Evolutionary conservation across 306 rosid genomes (phyloP).

Genomic region (Fragaria nilgerrensis): DNA sequence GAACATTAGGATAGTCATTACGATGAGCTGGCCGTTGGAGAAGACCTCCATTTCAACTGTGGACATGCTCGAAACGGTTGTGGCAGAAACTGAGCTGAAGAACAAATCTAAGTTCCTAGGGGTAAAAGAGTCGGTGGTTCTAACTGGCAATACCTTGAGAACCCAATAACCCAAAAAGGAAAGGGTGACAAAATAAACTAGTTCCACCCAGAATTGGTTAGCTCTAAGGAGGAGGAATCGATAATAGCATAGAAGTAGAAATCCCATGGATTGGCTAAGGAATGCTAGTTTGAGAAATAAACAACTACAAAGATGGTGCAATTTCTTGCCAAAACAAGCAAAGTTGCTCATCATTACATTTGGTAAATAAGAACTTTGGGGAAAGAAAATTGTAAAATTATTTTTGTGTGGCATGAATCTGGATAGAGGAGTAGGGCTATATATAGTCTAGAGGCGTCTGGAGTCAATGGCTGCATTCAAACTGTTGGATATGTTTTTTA

Average conservation of each 20-base stretch:
- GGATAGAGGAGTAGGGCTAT: not conserved
- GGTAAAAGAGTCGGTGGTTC: not conserved
- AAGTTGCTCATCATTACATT: not conserved
- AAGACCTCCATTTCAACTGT: slow-evolving; percentile 60
- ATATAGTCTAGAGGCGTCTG: not conserved
- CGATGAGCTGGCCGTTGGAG: slow-evolving; percentile 45
- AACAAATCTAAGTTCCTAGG: slow-evolving; percentile 44
- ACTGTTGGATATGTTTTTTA: not conserved
- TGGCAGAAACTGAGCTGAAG: slow-evolving; percentile 57
- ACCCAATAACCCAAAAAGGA: slow-evolving; percentile 40
- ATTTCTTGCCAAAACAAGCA: slow-evolving; percentile 11
- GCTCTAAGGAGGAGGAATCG: slow-evolving; percentile 21
- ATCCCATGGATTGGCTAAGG: slow-evolving; percentile 15
- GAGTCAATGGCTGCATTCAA: not conserved
- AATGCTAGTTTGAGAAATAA: slow-evolving; percentile 8
- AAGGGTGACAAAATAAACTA: slow-evolving; percentile 39
- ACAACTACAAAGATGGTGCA: slow-evolving; percentile 23
- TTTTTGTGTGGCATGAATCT: not conserved
- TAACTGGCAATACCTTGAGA: slow-evolving; percentile 28
- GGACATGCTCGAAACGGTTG: slow-evolving; percentile 70
- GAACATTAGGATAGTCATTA: slow-evolving; percentile 50
- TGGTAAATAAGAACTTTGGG: not conserved
- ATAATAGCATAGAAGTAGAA: slow-evolving; percentile 12
- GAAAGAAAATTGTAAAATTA: not conserved
- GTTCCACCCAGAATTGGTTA: slow-evolving; percentile 40